A percentile compares a stretch with the other conserved stretches of the same genome.
These are phyloP conservation scores for Blastocystis sp. DNA, from an alignment of 352 stramenopile genomes.

Conservation along the genomic window DNA sequence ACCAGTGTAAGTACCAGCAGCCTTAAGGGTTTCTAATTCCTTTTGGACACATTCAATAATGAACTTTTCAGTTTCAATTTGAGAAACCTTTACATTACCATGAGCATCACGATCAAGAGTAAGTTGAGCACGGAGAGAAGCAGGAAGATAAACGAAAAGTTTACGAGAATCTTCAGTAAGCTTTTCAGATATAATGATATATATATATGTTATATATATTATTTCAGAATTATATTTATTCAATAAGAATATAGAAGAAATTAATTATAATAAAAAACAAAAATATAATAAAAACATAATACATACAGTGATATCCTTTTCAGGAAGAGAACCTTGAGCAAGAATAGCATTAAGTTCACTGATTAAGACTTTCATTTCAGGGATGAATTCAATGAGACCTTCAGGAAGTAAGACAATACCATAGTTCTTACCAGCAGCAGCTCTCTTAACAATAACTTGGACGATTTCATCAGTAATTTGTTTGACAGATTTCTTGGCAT, in stretches of 20 bases:
- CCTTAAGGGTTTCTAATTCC: conserved; percentile 44
- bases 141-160: conserved; percentile 36
- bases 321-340: conserved; percentile 39
- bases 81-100: conserved; percentile 46
- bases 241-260: conserved; percentile 43
- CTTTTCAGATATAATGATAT: conserved; percentile 5
- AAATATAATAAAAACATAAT: too few relatives aligned
- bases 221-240: conserved; percentile 45
- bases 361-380: conserved; percentile 47
- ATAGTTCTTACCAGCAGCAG: conserved; percentile 45
- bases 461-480: conserved; percentile 42
- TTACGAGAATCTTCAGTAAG: conserved; percentile 20
- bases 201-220: conserved; percentile 6
- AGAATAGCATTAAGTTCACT: conserved; percentile 48
- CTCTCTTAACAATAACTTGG: conserved; percentile 40
- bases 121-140: conserved; percentile 34
- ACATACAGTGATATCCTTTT: conserved; percentile 42
- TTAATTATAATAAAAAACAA: too few relatives aligned
- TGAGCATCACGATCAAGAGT: conserved; percentile 35
- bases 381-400: conserved; percentile 51
- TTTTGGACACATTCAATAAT: conserved; percentile 46
- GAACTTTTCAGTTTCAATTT: conserved; percentile 49
- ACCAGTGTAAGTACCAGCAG: conserved; percentile 43
- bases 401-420: conserved; percentile 48
- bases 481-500: conserved; percentile 1